Evolutionary conservation across 2,329 filamentous ascomycete species (phyloP), one percentile per base, ranked within the genome.

Genomic region (Neurospora crassa): DNA sequence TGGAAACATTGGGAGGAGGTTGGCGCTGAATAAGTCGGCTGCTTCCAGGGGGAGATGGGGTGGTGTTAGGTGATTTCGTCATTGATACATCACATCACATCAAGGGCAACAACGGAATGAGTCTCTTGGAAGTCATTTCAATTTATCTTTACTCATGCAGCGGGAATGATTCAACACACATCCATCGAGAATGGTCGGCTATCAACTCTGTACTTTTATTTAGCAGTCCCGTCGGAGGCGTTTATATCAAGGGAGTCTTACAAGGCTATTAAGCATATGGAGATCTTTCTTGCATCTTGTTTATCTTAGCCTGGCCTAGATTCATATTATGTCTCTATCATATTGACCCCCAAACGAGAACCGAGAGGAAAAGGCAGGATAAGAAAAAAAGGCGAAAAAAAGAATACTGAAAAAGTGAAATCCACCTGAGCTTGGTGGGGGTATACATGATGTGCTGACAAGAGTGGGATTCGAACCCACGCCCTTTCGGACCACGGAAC

Each of bases 1-100:
- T 84, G 96, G 96, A 12, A 98, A 97, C 78, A 93, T 99, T 78
- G 96, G 96, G 14, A 86, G 96, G 74, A 86, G 92, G 73, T 82
- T 98, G 74, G 90, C 90, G n/a, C 81, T 88, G 74, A 85, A 82
- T 29, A 79, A 77, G 71, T 80, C 80, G n/a, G 80, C 80, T 1
- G 79, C 77, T 1, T 79, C 77, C n/a, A 82, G 81, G 71, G 83
- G 83, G 2, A 78, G 86, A 59, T 85, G 83, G 84, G 83, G 80
- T 42, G 82, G 81, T n/a, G 76, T 83, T 68, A 79, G 81, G 71
- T 77, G 68, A 75, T 20, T 41, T 24, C 11, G 5, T 53, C 45
- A 53, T 24, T 24, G 45, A 7, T 24, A 14, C 4, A 59, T 59
- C 47, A 10, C 47, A 59, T 8, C 3, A 59, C 20, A 3, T 34